Evolutionary conservation across 805 yeast genomes (phyloP), one percentile per base, ranked within the genome.

Genomic region (Wickerhamomyces bisporus): DNA sequence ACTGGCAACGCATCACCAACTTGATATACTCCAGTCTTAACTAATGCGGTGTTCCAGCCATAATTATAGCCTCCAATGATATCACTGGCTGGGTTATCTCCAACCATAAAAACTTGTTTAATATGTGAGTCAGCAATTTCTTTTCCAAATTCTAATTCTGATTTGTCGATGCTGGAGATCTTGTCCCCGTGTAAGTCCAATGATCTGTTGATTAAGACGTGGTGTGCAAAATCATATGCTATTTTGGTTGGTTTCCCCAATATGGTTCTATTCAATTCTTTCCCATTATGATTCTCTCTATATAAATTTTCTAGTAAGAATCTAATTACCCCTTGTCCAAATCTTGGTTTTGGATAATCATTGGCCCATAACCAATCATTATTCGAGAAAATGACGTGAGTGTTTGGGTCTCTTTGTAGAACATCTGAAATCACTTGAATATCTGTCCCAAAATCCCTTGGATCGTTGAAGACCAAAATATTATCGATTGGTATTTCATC

Each of bases 1-100:
- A 72, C 65, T 1, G 60, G 60, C 21, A 69, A 47, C n/a, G 57
- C 62, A 31, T 70, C 75, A 1, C 65, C 65, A 45, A 79, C 85
- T 43, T 69, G 66, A 57, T 77, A 93, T 5, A 93, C 98, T 1
- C 98, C 98, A 0, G 97, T 85, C 44, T 80, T 70, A 19, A 93
- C 86, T 32, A 93, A 71, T 26, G 87, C 74, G 11, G 93, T 79
- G 34, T 82, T 77, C 98, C 98, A 93, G 4, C 96, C 95, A 55
- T 81, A 79, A 35, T 67, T 65, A 50, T 83, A 81, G 6, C 96
- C 98, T 1, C 98, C 98, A 39, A 72, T 71, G 38, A 93, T 93
- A 57, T 93, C 98, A 35, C 88, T 77, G 21, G 81, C 93, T 4
- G 97, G 98, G 59, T 93, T 93, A 62, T 93, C 98, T 21, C 98